phyloP scores from a whole-genome alignment of 78 protist genomes.

The Emiliania huxleyi region DNA sequence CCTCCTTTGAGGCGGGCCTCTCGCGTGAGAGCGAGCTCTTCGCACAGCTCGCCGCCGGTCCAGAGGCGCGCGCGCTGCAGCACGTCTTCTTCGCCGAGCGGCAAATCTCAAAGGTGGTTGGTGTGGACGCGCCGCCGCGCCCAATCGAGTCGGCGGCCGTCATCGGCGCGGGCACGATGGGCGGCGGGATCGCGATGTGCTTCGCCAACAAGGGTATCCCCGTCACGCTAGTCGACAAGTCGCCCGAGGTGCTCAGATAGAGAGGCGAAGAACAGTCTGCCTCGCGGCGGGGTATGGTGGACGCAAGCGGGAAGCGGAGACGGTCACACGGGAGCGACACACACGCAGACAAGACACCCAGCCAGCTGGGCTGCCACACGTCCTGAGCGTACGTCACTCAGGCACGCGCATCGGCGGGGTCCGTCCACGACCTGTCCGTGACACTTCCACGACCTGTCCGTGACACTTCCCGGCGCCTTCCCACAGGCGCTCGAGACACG shows the following conservation, averaged over 20 bases:
- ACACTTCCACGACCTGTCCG: too few species aligned
- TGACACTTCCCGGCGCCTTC: too few species aligned
- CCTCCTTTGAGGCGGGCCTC: neutral
- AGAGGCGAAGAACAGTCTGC: too few species aligned
- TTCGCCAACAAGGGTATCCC: conserved; percentile 10
- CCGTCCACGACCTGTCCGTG: too few species aligned
- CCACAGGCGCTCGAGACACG: conserved; percentile 12
- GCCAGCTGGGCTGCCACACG: too few species aligned
- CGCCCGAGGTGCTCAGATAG: too few species aligned
- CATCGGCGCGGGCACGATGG: conserved; percentile 60
- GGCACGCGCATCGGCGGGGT: too few species aligned
- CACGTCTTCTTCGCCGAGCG: conserved; percentile 18
- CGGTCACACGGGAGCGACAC: too few species aligned
- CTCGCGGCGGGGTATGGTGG: too few species aligned
- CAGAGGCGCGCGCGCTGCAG: neutral
- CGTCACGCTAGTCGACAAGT: conserved; percentile 25
- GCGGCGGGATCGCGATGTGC: conserved; percentile 51
- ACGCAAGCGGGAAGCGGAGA: too few species aligned
- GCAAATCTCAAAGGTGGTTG: neutral
- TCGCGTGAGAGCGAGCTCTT: neutral
- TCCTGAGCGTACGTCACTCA: too few species aligned
- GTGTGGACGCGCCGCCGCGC: neutral
- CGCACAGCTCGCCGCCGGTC: neutral
- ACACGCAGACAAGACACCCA: too few species aligned
- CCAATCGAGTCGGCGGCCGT: conserved; percentile 4